These are phyloP conservation scores for Flammula alnicola DNA, from an alignment of 1,284 basidiomycete species.

Conservation along the genomic window DNA sequence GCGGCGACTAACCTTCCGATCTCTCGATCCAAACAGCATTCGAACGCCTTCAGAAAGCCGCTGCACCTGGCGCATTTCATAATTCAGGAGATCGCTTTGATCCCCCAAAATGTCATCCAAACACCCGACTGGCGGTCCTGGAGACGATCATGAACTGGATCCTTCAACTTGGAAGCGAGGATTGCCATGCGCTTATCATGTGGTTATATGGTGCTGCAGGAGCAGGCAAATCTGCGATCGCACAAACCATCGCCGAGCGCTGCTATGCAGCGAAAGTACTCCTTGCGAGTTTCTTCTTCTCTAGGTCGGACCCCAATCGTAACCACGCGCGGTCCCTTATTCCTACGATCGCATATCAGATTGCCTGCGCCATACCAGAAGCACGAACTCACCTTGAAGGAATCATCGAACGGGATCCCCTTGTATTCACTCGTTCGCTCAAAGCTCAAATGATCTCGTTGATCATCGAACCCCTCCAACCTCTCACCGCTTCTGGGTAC, in stretches of 20 bases:
- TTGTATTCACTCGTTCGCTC: background rate
- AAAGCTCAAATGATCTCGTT: background rate
- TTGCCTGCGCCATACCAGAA: background rate
- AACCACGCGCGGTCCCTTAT: background rate
- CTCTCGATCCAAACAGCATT: no score
- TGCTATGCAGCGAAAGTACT: background rate
- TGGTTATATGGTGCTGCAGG: constrained; percentile 2
- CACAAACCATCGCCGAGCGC: background rate
- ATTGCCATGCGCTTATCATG: background rate
- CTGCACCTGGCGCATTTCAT: no score
- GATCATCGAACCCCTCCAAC: background rate
- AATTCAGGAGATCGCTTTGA: no score
- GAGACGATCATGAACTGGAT: background rate
- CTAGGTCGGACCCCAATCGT: background rate
- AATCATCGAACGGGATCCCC: background rate
- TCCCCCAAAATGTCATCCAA: constrained; percentile 2
- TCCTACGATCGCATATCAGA: background rate
- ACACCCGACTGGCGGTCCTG: background rate
- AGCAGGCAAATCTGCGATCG: constrained; percentile 5
- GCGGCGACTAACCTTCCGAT: no score
- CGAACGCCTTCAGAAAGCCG: no score
- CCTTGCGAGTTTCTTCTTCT: constrained; percentile 2
- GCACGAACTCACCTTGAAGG: background rate
- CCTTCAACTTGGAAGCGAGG: background rate
- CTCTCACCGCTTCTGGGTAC: no score